Percentiles rank a stretch among this genome's conserved stretches.
These are phyloP conservation scores for Phytophthora constricta DNA, from an alignment of 352 stramenopile species.

Conservation along the genomic window DNA sequence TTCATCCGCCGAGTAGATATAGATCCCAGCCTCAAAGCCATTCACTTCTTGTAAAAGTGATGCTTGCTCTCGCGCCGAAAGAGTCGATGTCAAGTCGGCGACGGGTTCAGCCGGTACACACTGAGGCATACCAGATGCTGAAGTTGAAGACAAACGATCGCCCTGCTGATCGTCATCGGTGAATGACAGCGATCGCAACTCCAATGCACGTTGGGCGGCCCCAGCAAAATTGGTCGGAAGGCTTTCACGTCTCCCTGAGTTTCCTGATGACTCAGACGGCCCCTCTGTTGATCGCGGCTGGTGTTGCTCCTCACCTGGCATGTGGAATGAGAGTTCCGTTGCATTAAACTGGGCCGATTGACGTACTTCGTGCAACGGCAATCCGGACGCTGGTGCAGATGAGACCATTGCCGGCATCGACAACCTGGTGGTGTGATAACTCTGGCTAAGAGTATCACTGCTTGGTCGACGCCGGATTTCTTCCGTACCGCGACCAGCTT, in stretches of 20 bases:
- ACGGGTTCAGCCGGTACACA: conserved; percentile 48
- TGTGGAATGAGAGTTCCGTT: conserved; percentile 37
- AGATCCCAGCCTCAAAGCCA: conserved; percentile 61
- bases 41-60: conserved; percentile 73
- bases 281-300: conserved; percentile 14
- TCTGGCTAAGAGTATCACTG: conserved; percentile 13
- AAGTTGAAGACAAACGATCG: conserved; percentile 32
- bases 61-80: conserved; percentile 68
- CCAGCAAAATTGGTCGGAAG: conserved; percentile 25
- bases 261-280: conserved; percentile 1
- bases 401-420: conserved; percentile 28
- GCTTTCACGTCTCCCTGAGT: conserved; percentile 25
- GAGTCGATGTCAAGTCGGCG: conserved; percentile 40
- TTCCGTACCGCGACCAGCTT: conserved; percentile 8
- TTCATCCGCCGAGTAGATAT: conserved; percentile 85
- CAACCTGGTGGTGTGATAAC: conserved; percentile 25
- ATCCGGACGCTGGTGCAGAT: conserved; percentile 21
- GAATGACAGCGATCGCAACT: conserved; percentile 37
- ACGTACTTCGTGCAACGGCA: conserved; percentile 27
- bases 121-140: conserved; percentile 31
- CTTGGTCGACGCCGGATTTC: conserved; percentile 15
- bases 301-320: conserved; percentile 24
- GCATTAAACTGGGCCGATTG: conserved; percentile 26
- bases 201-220: conserved; percentile 16
- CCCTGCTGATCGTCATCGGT: conserved; percentile 33